Conservation (phyloP, 164 flowering plant species). For the Taxillus chinensis region DNA sequence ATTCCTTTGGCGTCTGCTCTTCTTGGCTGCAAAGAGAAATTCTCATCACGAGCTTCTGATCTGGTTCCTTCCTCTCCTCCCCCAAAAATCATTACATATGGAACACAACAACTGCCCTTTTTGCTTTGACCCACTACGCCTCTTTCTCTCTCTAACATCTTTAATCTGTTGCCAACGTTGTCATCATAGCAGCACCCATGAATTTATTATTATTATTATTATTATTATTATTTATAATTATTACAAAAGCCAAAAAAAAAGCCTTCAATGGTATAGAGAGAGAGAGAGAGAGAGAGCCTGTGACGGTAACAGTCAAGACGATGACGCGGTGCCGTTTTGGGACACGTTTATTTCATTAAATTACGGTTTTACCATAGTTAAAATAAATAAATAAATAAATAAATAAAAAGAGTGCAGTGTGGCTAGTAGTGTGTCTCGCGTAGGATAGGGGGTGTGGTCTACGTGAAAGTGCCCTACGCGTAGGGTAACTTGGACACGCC, state of each 20-base stretch:
- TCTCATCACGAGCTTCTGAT: slow-evolving; percentile 34
- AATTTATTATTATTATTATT: not conserved
- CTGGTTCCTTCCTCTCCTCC: not conserved
- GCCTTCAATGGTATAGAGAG: no score
- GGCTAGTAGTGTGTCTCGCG: not conserved
- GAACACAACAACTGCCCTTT: slow-evolving; percentile 11
- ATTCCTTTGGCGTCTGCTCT: slow-evolving; percentile 10
- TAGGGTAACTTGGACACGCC: slow-evolving; percentile 1
- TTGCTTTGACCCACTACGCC: slow-evolving; percentile 35
- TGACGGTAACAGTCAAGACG: no score
- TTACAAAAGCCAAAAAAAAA: not conserved
- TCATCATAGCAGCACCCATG: slow-evolving; percentile 23
- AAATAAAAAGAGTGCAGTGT: no score
- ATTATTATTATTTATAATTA: not conserved
- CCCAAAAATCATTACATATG: slow-evolving; percentile 22
- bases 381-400: no score
- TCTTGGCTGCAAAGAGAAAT: slow-evolving; percentile 23
- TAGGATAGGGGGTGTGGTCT: no score
- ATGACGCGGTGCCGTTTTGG: no score
- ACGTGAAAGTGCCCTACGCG: not conserved
- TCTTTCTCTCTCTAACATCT: slow-evolving; percentile 2
- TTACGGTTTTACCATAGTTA: no score
- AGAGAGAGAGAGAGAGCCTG: no score
- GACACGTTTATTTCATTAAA: no score
- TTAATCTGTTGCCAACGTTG: slow-evolving; percentile 25